Evolutionary conservation across 306 rosid species (phyloP), one percentile per base, ranked within the genome.

Genomic region (Casuarina glauca): DNA sequence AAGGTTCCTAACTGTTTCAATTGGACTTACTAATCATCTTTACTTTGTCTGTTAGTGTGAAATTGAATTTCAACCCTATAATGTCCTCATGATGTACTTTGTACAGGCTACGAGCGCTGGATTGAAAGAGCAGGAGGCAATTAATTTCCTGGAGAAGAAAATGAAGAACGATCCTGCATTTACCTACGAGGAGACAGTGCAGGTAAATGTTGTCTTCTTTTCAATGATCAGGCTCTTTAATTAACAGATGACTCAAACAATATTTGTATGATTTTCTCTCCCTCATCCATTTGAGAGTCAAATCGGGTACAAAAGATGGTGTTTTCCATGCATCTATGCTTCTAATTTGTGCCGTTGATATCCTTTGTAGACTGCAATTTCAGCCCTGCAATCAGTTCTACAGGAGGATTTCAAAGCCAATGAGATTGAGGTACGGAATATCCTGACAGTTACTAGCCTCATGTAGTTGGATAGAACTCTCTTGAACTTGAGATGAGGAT

Each of bases 381-480:
- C 99, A 72, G 98, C 99, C 12, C 78, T 96, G 87, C 99, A 96
- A 84, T 95, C 98, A 49, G 99, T 95, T 83, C 97, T 95, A 70
- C 99, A 96, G 82, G 98, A 96, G 88, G 99, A 96, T 82, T 96
- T 96, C 41, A 96, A 93, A 89, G 96, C 99, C 82, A 93, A 87
- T 17, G 99, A 96, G 85, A 93, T 96, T 61, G 99, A 96, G 99
- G 99, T 96, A 91, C 43, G 62, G 20, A 44, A 63, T 71, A 1
- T 74, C 57, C 75, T 1, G 51, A 66, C 48, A n/a, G 3, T 61
- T 35, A 17, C 36, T 42, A 50, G 48, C 44, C 38, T 4, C 39
- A 36, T 26, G 32, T 51, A 69, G 66, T 52, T 55, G 60, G 50
- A 7, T 35, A 51, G 50, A 66, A 38, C 35, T 41, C 3, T 17